A percentile compares a stretch with the other conserved stretches of the same genome.
phyloP scores from a whole-genome alignment of 2,329 filamentous ascomycete species.

The Thelonectria olida region DNA sequence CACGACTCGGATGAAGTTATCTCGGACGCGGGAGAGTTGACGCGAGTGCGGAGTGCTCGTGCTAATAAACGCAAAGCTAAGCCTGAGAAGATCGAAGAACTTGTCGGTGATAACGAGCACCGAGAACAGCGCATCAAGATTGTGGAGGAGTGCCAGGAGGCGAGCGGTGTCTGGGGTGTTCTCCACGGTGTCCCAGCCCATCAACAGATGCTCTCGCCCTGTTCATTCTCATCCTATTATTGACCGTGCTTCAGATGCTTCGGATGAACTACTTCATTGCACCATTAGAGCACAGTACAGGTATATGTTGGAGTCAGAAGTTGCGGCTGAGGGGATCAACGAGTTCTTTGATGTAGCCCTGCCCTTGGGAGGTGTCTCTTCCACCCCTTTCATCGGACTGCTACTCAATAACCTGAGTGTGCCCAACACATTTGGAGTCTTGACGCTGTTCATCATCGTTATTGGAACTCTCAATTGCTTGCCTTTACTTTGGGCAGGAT shows the following conservation, averaged over 20 bases:
- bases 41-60: slow-evolving; percentile 52
- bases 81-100: slow-evolving; percentile 68
- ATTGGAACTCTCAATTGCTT: slow-evolving; percentile 71
- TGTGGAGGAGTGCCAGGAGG: slow-evolving; percentile 67
- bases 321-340: slow-evolving; percentile 48
- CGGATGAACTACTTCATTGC: slow-evolving; percentile 77
- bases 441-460: slow-evolving; percentile 67
- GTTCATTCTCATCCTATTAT: slow-evolving; percentile 75
- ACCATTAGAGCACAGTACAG: slow-evolving; percentile 76
- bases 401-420: slow-evolving; percentile 75
- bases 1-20: slow-evolving; percentile 66
- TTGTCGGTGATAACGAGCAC: slow-evolving; percentile 66
- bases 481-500: slow-evolving; percentile 68
- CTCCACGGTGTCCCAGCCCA: slow-evolving; percentile 72
- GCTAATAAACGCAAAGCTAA: slow-evolving; percentile 63
- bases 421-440: slow-evolving; percentile 63
- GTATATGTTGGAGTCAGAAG: slow-evolving; percentile 67
- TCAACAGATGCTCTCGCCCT: slow-evolving; percentile 72
- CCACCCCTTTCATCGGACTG: slow-evolving; percentile 76
- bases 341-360: slow-evolving; percentile 60
- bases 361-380: slow-evolving; percentile 73
- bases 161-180: slow-evolving; percentile 76
- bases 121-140: slow-evolving; percentile 63
- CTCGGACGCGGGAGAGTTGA: slow-evolving; percentile 55
- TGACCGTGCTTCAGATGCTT: slow-evolving; percentile 68